Conservation (phyloP, 805 yeast genomes). For the Limtongozyma cylindracea region DNA sequence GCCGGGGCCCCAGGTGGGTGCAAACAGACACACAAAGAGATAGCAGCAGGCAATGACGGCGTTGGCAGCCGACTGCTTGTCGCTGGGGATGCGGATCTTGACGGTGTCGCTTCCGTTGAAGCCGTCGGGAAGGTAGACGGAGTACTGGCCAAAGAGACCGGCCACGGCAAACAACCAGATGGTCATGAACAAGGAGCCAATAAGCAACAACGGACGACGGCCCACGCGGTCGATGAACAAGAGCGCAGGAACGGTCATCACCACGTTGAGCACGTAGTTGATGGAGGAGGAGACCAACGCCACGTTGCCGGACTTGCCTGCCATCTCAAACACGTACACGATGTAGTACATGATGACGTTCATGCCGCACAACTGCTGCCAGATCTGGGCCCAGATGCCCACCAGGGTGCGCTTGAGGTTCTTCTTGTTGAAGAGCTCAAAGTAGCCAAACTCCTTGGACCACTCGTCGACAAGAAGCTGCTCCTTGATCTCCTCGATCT, state of each 20-base stretch:
- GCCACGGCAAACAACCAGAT: constrained; percentile 13
- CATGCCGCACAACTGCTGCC: constrained; percentile 1
- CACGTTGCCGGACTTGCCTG: constrained; percentile 1
- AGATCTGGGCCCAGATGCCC: constrained; percentile 1
- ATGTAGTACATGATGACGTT: constrained; percentile 1
- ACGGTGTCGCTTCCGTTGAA: constrained; percentile 9
- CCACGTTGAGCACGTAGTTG: constrained; percentile 1
- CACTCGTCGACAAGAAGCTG: constrained; percentile 12
- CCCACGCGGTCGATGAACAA: constrained; percentile 1
- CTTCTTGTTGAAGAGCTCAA: constrained; percentile 1
- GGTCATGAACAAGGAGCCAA: constrained; percentile 20
- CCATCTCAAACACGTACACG: constrained; percentile 1
- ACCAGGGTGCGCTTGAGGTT: constrained; percentile 1
- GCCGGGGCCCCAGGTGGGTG: constrained; percentile 26
- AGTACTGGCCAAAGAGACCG: constrained; percentile 14
- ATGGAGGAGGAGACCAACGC: constrained; percentile 1
- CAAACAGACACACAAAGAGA: constrained; percentile 29
- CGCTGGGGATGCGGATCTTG: constrained; percentile 10
- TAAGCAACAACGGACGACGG: constrained; percentile 3
- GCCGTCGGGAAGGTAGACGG: constrained; percentile 5
- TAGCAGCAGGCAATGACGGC: constrained; percentile 25
- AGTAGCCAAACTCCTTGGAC: constrained; percentile 1
- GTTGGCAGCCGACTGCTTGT: constrained; percentile 12
- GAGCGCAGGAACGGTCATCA: constrained; percentile 1
- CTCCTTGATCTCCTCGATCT: constrained; percentile 32